Evolutionary conservation across 1,284 basidiomycete species (phyloP).

Genomic region (Malassezia japonica): DNA sequence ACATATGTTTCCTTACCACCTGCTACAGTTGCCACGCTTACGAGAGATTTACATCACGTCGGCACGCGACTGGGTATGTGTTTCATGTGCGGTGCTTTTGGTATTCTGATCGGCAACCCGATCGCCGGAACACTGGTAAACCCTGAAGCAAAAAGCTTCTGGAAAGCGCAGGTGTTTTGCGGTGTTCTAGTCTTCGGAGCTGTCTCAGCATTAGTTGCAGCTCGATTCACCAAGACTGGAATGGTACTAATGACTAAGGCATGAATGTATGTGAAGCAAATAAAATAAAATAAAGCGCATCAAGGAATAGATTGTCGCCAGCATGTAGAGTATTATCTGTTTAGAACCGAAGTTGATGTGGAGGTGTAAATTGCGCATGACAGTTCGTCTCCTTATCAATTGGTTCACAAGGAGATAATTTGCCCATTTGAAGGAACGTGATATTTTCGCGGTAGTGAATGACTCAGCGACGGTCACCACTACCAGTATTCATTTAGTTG

Average conservation of each 20-base stretch:
- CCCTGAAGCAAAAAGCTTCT: background rate
- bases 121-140: constrained; percentile 21
- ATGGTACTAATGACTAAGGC: background rate
- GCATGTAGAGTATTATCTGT: no score
- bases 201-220: background rate
- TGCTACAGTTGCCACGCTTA: constrained; percentile 8
- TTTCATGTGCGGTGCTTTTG: constrained; percentile 5
- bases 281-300: no score
- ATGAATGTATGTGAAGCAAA: no score
- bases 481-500: no score
- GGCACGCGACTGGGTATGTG: constrained; percentile 2
- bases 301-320: no score
- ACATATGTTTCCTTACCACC: constrained; percentile 28
- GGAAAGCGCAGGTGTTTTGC: constrained; percentile 16
- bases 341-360: no score
- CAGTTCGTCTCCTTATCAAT: no score
- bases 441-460: no score
- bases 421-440: no score
- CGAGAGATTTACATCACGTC: constrained; percentile 8
- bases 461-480: no score
- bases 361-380: no score
- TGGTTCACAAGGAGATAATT: no score
- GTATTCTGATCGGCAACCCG: constrained; percentile 22
- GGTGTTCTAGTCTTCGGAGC: background rate
- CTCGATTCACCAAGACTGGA: background rate